A percentile compares a stretch with the other conserved stretches of the same genome.
Evolutionary conservation across 73 alveolate species (phyloP).

Genomic region (Paramecium caudatum): DNA sequence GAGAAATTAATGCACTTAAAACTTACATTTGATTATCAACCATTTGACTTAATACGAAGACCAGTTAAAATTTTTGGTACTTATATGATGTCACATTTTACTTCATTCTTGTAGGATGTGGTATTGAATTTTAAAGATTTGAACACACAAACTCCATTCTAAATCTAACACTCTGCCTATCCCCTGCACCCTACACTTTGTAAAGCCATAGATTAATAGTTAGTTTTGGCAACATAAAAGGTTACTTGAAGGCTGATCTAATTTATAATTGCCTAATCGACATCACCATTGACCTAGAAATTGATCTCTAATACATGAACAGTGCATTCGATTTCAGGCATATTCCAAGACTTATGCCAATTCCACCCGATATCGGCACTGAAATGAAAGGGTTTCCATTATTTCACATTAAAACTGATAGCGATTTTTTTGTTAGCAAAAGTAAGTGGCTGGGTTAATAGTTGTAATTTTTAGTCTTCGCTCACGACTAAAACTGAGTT

Average conservation of each 20-base stretch:
- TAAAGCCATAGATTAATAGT: conserved; percentile 28
- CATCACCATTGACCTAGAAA: conserved; percentile 16
- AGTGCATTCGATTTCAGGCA: conserved; percentile 78
- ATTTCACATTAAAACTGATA: background rate
- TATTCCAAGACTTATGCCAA: conserved; percentile 85
- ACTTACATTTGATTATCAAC: conserved; percentile 58
- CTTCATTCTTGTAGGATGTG: conserved; percentile 82
- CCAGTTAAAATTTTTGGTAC: conserved; percentile 70
- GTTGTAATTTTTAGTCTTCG: no score
- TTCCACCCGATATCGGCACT: conserved; percentile 66
- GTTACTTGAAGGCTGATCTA: conserved; percentile 1
- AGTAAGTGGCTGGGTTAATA: no score
- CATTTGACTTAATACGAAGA: conserved; percentile 47
- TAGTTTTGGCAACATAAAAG: background rate
- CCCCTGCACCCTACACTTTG: conserved; percentile 78
- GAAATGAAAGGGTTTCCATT: conserved; percentile 64
- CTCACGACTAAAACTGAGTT: no score
- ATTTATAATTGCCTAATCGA: background rate
- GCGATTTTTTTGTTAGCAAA: no score
- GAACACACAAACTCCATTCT: conserved; percentile 74
- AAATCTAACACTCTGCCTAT: conserved; percentile 54
- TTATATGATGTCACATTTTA: conserved; percentile 53
- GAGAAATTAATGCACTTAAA: conserved; percentile 76
- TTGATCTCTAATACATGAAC: conserved; percentile 72
- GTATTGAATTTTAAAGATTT: conserved; percentile 79